Conservation (phyloP, 495 filamentous ascomycete genomes). For the Xylaria curta region DNA sequence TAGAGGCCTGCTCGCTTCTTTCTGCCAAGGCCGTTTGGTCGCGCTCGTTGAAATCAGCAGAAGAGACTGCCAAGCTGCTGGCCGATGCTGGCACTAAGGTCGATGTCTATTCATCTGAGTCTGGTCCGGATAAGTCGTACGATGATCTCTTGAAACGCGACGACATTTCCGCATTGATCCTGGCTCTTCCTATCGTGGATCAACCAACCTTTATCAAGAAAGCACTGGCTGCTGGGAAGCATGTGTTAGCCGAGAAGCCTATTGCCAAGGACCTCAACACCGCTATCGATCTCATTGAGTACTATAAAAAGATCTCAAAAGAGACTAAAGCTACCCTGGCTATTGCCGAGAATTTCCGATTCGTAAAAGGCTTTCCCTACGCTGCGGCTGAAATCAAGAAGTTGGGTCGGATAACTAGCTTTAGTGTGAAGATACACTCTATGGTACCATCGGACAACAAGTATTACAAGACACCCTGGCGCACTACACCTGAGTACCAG, state of each 20-base stretch:
- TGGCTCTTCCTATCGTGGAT: slow-evolving; percentile 68
- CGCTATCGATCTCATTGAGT: slow-evolving; percentile 66
- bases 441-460: slow-evolving; percentile 57
- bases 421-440: slow-evolving; percentile 61
- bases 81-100: slow-evolving; percentile 41
- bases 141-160: slow-evolving; percentile 65
- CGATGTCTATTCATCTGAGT: slow-evolving; percentile 68
- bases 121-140: slow-evolving; percentile 59
- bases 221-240: slow-evolving; percentile 73
- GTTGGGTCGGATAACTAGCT: slow-evolving; percentile 69
- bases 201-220: slow-evolving; percentile 65
- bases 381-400: slow-evolving; percentile 62
- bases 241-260: slow-evolving; percentile 85
- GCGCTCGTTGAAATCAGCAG: slow-evolving; percentile 57
- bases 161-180: slow-evolving; percentile 73
- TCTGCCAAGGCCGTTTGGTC: slow-evolving; percentile 68
- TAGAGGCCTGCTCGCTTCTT: slow-evolving; percentile 52
- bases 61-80: slow-evolving; percentile 42
- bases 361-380: slow-evolving; percentile 61
- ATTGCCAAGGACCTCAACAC: slow-evolving; percentile 70
- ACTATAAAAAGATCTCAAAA: slow-evolving; percentile 59
- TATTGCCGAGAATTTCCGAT: slow-evolving; percentile 82
- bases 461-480: slow-evolving; percentile 72
- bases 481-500: slow-evolving; percentile 72
- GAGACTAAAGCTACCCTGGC: slow-evolving; percentile 59